A percentile compares a stretch with the other conserved stretches of the same genome.
Conservation (phyloP, 2,329 filamentous ascomycete species). For the Cladosporium sp. region DNA sequence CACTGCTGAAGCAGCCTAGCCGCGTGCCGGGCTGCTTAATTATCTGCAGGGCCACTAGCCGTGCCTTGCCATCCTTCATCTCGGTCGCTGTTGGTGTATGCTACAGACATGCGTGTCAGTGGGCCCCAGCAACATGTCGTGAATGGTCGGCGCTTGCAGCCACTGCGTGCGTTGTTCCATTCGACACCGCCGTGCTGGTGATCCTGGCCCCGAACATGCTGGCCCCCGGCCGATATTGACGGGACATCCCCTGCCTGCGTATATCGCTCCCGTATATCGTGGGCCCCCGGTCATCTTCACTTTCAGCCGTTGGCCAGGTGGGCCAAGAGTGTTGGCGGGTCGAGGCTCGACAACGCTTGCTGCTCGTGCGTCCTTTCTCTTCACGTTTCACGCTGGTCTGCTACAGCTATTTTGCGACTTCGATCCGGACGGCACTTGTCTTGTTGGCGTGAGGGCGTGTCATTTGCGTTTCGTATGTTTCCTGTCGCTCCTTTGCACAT, state of each 20-base stretch:
- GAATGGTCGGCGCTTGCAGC: conserved; percentile 13
- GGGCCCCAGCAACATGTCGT: not conserved
- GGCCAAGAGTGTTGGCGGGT: conserved; percentile 12
- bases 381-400: conserved; percentile 15
- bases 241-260: conserved; percentile 12
- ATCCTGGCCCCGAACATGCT: conserved; percentile 6
- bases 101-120: conserved; percentile 2
- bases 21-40: conserved; percentile 4
- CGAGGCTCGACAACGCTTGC: conserved; percentile 12
- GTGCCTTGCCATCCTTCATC: conserved; percentile 11
- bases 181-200: conserved; percentile 8
- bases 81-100: not conserved
- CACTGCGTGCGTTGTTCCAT: conserved; percentile 7
- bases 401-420: conserved; percentile 7
- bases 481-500: conserved; percentile 16
- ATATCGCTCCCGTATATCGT: conserved; percentile 4
- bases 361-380: conserved; percentile 15
- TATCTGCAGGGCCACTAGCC: not conserved
- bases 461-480: conserved; percentile 13
- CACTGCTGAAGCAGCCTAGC: not conserved
- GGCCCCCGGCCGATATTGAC: not conserved
- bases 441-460: conserved; percentile 2
- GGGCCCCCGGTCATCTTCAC: not conserved
- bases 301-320: conserved; percentile 1
- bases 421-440: conserved; percentile 9